Evolutionary conservation across 192 early-diverging fungal genomes (phyloP).

Genomic region (Umbelopsis sp.): DNA sequence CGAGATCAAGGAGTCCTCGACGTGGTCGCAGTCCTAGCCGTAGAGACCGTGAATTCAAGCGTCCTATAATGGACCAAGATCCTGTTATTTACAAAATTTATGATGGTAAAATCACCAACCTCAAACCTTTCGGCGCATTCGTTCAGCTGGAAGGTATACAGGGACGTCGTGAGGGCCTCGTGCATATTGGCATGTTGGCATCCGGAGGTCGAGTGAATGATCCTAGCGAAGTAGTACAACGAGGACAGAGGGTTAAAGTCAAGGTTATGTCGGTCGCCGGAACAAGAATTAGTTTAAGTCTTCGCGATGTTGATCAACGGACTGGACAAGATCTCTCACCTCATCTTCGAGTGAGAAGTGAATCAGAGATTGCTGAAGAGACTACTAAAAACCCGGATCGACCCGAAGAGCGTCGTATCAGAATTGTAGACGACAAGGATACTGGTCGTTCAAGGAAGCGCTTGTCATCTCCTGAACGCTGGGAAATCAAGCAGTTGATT

Average conservation of each 20-base stretch:
- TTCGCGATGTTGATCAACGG: constrained; percentile 95
- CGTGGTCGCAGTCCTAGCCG: constrained; percentile 28
- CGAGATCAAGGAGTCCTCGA: constrained; percentile 31
- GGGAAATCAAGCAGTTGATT: constrained; percentile 97
- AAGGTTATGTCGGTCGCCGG: constrained; percentile 94
- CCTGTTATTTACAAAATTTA: constrained; percentile 96
- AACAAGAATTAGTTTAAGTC: constrained; percentile 81
- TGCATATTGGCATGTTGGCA: constrained; percentile 79
- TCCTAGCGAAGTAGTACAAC: constrained; percentile 84
- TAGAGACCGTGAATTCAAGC: constrained; percentile 19
- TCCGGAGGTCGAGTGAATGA: constrained; percentile 70
- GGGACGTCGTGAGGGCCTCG: constrained; percentile 82
- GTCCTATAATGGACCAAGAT: constrained; percentile 63
- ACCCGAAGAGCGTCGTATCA: constrained; percentile 34
- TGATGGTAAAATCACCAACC: constrained; percentile 75
- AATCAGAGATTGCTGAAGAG: constrained; percentile 67
- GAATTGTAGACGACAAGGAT: constrained; percentile 47
- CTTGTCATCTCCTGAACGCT: constrained; percentile 92
- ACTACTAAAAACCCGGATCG: constrained; percentile 66
- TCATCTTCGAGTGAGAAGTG: constrained; percentile 68
- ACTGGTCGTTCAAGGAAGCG: constrained; percentile 67
- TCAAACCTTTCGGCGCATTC: constrained; percentile 95
- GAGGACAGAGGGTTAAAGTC: constrained; percentile 85
- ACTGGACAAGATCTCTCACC: constrained; percentile 91
- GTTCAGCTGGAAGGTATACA: constrained; percentile 81